Base-by-base conservation (phyloP, 2,329 filamentous ascomycete genomes). In the Verticillium isaacii region DNA sequence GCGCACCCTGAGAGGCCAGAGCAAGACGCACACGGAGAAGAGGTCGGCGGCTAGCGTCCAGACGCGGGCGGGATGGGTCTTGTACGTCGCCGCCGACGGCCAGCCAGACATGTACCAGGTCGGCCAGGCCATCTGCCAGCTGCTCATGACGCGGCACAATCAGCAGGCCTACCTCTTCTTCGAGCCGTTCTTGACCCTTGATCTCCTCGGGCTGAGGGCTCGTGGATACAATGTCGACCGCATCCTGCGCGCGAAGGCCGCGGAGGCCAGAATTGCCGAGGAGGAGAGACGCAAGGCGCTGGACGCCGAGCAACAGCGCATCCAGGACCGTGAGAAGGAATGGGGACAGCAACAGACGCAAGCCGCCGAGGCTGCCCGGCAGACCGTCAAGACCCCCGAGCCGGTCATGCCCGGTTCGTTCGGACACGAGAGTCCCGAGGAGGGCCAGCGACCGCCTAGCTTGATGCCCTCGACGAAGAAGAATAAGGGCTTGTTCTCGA, bases 201-300 rank as follows among this genome's bases (percentile, higher is more conserved):
- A 94, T 68, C 81, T 99, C 29, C 85, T 90, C 56, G 89, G 93
- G 59, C 78, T 99, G 50, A 89, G 92, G 68, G 87, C 88, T 63
- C 92, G 95, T 66, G 95, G 95, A 1, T 98, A 97, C 80, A 98
- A 99, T 67, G 95, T 99, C 45, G 92, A 97, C 70, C 89, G 95
- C 58, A 98, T 99, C 65, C 82, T 99, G 25, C 87, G 92, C 41
- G 89, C 89, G 60, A 96, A 96, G 77, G 92, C 90, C 23, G 91
- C 91, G 2, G 93, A 98, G 74, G 91, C 92, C 6, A 86, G 91
- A 59, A 88, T 98, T 66, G 93, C 92, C 0, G 93, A 97, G 70
- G 90, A 91, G 68, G 88, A 92, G 72, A 85, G 91, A 57, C 88
- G 89, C 69, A 89, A 89, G 69, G 87, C 90, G 39, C 74, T 93